These are phyloP conservation scores for Thielaviopsis punctulata DNA, from an alignment of 2,329 filamentous ascomycete genomes.

Conservation along the genomic window DNA sequence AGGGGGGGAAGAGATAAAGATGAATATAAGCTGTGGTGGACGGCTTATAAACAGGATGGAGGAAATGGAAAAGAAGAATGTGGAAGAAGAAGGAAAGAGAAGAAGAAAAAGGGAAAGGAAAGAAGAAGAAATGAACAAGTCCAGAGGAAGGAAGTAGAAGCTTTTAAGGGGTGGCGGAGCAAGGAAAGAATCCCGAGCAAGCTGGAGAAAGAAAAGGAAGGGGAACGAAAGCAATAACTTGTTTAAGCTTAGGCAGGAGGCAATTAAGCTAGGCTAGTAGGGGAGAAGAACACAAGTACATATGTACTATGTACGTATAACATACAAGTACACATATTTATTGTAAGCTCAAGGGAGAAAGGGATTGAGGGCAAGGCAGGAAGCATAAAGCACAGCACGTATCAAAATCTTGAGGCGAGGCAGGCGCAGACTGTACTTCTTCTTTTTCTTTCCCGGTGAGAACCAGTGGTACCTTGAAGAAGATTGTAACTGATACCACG, in stretches of 20 bases:
- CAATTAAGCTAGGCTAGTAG: neutral
- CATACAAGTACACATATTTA: too few relatives aligned
- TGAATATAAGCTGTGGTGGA: neutral
- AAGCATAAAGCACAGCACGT: neutral
- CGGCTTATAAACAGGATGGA: constrained; percentile 3
- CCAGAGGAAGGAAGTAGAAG: constrained; percentile 9
- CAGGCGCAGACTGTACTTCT: neutral
- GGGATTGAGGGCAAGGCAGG: neutral
- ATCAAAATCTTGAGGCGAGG: neutral
- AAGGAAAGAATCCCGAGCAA: constrained; percentile 10
- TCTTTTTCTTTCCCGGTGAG: too few relatives aligned
- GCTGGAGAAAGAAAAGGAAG: neutral
- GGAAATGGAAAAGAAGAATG: constrained; percentile 1
- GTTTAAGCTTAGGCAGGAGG: neutral
- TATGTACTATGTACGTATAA: too few relatives aligned
- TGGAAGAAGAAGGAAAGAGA: neutral
- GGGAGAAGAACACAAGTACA: neutral
- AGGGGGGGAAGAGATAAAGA: neutral
- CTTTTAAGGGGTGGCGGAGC: constrained; percentile 10
- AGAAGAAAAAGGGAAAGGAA: constrained; percentile 2
- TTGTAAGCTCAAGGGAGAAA: neutral
- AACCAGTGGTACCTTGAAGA: too few relatives aligned
- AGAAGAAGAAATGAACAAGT: neutral
- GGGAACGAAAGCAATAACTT: neutral
- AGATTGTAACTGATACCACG: too few relatives aligned